Percentiles rank a stretch among this genome's conserved stretches.
These are phyloP conservation scores for Aspergillus vadensis DNA, from an alignment of 2,329 filamentous ascomycete genomes.

Conservation along the genomic window DNA sequence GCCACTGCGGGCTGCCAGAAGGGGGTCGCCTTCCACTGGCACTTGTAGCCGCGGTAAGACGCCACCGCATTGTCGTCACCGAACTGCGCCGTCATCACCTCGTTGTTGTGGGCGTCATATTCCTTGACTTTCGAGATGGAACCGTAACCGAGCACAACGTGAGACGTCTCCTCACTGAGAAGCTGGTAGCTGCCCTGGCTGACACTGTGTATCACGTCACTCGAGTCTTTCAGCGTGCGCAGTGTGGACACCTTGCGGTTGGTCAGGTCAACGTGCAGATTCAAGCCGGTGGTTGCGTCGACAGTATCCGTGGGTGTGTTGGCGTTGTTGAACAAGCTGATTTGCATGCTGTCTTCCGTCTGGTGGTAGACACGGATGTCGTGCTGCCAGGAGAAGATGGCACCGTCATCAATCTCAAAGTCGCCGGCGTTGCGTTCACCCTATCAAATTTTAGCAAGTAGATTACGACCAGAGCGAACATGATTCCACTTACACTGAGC, in stretches of 20 bases:
- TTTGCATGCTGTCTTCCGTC: slow-evolving; percentile 34
- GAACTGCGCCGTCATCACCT: slow-evolving; percentile 37
- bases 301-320: slow-evolving; percentile 28
- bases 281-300: slow-evolving; percentile 26
- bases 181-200: slow-evolving; percentile 35
- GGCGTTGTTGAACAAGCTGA: slow-evolving; percentile 38
- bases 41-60: slow-evolving; percentile 42
- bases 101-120: slow-evolving; percentile 33
- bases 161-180: slow-evolving; percentile 24
- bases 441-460: slow-evolving; percentile 7
- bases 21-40: slow-evolving; percentile 37
- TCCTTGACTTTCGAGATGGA: slow-evolving; percentile 40
- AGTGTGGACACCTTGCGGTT: slow-evolving; percentile 27
- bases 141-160: slow-evolving; percentile 40
- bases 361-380: slow-evolving; percentile 40
- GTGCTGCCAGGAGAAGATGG: slow-evolving; percentile 37
- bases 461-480: no score
- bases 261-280: slow-evolving; percentile 25
- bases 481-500: slow-evolving; percentile 22
- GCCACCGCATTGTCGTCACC: slow-evolving; percentile 31
- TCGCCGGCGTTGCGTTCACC: slow-evolving; percentile 30
- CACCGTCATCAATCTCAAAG: slow-evolving; percentile 25
- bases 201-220: slow-evolving; percentile 29
- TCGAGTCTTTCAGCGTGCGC: slow-evolving; percentile 24
- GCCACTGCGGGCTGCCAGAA: slow-evolving; percentile 31